Evolutionary conservation across 371 early-diverging fungal genomes (phyloP).

Genomic region (Mortierella sp.): DNA sequence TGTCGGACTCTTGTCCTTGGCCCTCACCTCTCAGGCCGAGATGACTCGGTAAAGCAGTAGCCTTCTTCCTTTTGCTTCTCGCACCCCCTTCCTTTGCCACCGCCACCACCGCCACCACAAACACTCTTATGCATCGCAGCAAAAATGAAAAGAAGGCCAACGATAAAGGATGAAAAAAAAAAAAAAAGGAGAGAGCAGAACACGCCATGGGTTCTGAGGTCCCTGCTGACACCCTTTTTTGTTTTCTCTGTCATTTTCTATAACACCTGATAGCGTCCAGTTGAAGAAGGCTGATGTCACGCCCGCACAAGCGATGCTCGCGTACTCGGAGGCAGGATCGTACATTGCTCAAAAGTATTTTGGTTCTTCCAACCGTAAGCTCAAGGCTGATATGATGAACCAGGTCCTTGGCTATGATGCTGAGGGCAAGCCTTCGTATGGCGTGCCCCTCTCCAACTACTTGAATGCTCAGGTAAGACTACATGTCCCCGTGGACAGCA

Average conservation of each 20-base stretch:
- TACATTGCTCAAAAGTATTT: slow-evolving; percentile 84
- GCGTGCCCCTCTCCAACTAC: slow-evolving; percentile 91
- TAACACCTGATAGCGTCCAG: slow-evolving; percentile 59
- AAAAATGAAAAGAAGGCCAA: neutral
- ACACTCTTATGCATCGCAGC: neutral
- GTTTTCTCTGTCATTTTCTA: neutral
- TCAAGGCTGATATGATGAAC: slow-evolving; percentile 51
- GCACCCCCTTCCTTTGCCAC: neutral
- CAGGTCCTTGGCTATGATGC: slow-evolving; percentile 60
- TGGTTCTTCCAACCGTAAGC: slow-evolving; percentile 55
- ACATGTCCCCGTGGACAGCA: neutral
- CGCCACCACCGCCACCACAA: too few species aligned
- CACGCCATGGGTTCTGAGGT: neutral
- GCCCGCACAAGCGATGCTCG: slow-evolving; percentile 67
- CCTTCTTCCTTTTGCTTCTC: neutral
- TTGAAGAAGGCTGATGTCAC: slow-evolving; percentile 79
- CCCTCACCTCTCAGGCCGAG: slow-evolving; percentile 37
- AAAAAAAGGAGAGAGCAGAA: too few species aligned
- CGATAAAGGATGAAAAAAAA: too few species aligned
- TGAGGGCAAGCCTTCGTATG: slow-evolving; percentile 71
- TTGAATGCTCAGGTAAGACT: slow-evolving; percentile 90
- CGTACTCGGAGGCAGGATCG: slow-evolving; percentile 69
- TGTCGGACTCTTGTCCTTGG: slow-evolving; percentile 42
- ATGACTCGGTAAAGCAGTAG: slow-evolving; percentile 25
- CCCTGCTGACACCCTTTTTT: neutral